Evolutionary conservation across 129 eudicot genomes (phyloP).

Genomic region (Lonicera japonica): DNA sequence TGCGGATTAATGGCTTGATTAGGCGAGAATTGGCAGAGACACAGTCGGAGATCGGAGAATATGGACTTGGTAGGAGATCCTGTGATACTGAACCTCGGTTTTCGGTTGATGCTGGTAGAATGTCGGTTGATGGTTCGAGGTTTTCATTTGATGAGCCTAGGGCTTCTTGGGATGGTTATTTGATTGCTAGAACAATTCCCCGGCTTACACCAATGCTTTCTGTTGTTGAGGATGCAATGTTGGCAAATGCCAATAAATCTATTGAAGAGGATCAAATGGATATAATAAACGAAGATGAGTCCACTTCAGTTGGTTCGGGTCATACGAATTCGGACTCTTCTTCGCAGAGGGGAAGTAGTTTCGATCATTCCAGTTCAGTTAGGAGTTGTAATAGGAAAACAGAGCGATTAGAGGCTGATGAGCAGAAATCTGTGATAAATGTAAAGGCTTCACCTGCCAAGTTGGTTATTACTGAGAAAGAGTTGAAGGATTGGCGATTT

Average conservation of each 20-base stretch:
- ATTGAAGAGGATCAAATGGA: conserved; percentile 56
- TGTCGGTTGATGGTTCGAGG: conserved; percentile 46
- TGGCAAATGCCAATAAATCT: conserved; percentile 32
- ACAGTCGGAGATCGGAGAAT: conserved; percentile 39
- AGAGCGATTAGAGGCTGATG: conserved; percentile 35
- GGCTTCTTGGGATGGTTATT: conserved; percentile 97
- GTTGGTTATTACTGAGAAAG: conserved; percentile 77
- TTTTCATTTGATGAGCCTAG: conserved; percentile 71
- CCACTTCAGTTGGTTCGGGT: conserved; percentile 60
- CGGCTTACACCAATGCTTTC: conserved; percentile 73
- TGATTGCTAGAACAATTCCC: conserved; percentile 78
- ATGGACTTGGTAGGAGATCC: conserved; percentile 57
- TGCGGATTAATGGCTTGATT: neutral
- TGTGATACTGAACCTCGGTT: conserved; percentile 69
- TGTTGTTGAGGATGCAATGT: conserved; percentile 55
- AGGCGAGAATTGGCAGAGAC: conserved; percentile 23
- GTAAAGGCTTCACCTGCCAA: conserved; percentile 48
- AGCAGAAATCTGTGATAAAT: conserved; percentile 18
- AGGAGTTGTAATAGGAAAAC: conserved; percentile 44
- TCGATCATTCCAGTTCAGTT: conserved; percentile 59
- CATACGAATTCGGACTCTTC: conserved; percentile 57
- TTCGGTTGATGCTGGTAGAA: conserved; percentile 54
- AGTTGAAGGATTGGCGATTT: conserved; percentile 74
- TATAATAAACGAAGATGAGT: conserved; percentile 49
- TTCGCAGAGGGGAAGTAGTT: conserved; percentile 53